Percentiles rank a stretch among this genome's conserved stretches.
Conservation (phyloP, 2,329 filamentous ascomycete species). For the Corynespora cassiicola region DNA sequence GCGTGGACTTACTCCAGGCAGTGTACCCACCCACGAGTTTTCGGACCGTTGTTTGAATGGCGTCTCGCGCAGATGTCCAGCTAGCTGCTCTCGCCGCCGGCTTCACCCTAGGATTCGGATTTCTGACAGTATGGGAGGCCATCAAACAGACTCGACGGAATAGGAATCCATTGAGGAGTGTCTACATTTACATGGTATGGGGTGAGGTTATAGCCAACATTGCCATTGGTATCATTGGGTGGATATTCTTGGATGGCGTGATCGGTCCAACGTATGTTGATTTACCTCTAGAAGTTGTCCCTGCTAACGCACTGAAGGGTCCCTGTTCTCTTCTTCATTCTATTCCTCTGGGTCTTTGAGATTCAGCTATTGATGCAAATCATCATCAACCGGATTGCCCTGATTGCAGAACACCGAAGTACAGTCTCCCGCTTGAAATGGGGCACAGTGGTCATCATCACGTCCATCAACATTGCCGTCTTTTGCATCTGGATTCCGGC, state of each 20-base stretch:
- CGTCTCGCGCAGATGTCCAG: conserved; percentile 26
- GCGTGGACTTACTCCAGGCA: too few relatives aligned
- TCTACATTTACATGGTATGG: conserved; percentile 47
- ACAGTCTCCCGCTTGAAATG: conserved; percentile 55
- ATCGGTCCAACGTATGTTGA: conserved; percentile 36
- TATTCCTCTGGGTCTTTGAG: conserved; percentile 40
- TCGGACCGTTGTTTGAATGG: too few relatives aligned
- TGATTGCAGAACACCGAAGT: conserved; percentile 53
- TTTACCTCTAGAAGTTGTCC: neutral
- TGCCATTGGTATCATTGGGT: conserved; percentile 36
- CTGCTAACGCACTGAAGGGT: conserved; percentile 22
- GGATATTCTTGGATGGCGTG: conserved; percentile 36
- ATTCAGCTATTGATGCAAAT: conserved; percentile 62
- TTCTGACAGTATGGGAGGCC: conserved; percentile 43
- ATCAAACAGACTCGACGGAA: conserved; percentile 44
- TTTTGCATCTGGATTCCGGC: conserved; percentile 63
- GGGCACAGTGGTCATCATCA: conserved; percentile 54
- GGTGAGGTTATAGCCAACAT: conserved; percentile 38
- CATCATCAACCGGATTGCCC: conserved; percentile 61
- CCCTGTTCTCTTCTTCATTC: conserved; percentile 39
- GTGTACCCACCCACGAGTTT: too few relatives aligned
- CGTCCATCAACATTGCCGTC: conserved; percentile 59
- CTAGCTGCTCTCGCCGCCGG: conserved; percentile 41
- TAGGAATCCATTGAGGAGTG: conserved; percentile 37
- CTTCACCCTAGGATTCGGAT: conserved; percentile 42